Percentiles rank a stretch among this genome's conserved stretches.
These are phyloP conservation scores for Ogataea saltuana DNA, from an alignment of 805 yeast genomes.

Conservation along the genomic window DNA sequence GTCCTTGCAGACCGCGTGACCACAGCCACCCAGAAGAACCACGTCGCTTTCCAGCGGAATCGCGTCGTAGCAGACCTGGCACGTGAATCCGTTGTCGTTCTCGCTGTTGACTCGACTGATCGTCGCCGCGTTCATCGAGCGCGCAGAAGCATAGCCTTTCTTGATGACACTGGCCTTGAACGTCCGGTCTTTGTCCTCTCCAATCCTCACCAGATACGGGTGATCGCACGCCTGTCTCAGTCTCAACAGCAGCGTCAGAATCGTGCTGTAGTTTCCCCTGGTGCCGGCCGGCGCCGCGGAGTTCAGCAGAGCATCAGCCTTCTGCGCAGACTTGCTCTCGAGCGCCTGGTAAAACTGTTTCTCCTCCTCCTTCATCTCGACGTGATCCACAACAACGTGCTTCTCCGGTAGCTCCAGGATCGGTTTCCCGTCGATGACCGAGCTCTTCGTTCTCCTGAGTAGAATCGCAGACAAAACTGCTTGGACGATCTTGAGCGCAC, in stretches of 20 bases:
- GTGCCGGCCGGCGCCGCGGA: constrained; percentile 13
- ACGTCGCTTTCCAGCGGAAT: constrained; percentile 45
- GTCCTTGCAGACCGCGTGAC: constrained; percentile 68
- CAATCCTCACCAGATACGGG: constrained; percentile 67
- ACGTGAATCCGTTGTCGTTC: constrained; percentile 44
- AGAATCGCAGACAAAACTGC: constrained; percentile 72
- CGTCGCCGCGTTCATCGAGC: constrained; percentile 20
- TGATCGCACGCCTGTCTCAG: constrained; percentile 89
- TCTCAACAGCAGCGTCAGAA: constrained; percentile 71
- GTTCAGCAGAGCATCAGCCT: constrained; percentile 49
- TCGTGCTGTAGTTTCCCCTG: constrained; percentile 48
- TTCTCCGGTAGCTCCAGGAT: constrained; percentile 70
- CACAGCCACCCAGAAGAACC: constrained; percentile 60
- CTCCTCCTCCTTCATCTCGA: constrained; percentile 57
- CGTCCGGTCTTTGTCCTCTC: constrained; percentile 45
- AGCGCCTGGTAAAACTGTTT: constrained; percentile 55
- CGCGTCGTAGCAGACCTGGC: constrained; percentile 68
- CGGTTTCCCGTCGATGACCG: constrained; percentile 76
- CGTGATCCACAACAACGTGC: constrained; percentile 45
- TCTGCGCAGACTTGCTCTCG: constrained; percentile 52
- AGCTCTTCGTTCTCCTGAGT: constrained; percentile 71
- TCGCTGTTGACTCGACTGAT: constrained; percentile 38
- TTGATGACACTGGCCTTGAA: constrained; percentile 38
- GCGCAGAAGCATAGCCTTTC: constrained; percentile 29
- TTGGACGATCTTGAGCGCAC: constrained; percentile 59